A percentile compares a stretch with the other conserved stretches of the same genome.
Evolutionary conservation across 1,139 yeast genomes (phyloP).

Genomic region (Geotrichum candidum): DNA sequence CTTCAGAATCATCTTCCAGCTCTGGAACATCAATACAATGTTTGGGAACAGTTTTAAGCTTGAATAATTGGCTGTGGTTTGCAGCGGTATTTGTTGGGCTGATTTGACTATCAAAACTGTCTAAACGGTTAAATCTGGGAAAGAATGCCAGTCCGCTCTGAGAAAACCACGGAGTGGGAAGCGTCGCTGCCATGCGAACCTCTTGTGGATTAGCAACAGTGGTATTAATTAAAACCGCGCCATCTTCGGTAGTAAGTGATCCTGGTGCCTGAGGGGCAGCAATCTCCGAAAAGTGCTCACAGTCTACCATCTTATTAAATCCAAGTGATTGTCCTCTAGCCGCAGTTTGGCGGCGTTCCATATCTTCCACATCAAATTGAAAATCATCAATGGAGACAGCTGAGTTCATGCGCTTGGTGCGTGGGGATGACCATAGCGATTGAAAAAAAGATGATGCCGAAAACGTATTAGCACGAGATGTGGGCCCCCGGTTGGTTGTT

Average conservation of each 20-base stretch:
- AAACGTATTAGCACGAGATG: not conserved
- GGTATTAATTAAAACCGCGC: not conserved
- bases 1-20: not conserved
- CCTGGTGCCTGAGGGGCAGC: not conserved
- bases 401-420: not conserved
- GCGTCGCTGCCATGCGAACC: not conserved
- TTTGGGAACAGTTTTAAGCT: not conserved
- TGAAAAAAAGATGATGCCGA: not conserved
- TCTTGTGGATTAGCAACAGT: not conserved
- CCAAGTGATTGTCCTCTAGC: not conserved
- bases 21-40: slow-evolving; percentile 7
- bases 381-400: not conserved
- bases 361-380: not conserved
- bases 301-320: not conserved
- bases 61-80: not conserved
- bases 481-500: not conserved
- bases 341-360: not conserved
- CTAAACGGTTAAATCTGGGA: not conserved
- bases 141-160: not conserved
- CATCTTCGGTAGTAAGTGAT: not conserved
- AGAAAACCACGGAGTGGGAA: not conserved
- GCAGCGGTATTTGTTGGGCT: not conserved
- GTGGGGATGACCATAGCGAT: not conserved
- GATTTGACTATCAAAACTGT: not conserved
- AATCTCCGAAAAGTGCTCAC: not conserved